Evolutionary conservation across 2,329 filamentous ascomycete genomes (phyloP).

Genomic region (Aspergillus amoenus): DNA sequence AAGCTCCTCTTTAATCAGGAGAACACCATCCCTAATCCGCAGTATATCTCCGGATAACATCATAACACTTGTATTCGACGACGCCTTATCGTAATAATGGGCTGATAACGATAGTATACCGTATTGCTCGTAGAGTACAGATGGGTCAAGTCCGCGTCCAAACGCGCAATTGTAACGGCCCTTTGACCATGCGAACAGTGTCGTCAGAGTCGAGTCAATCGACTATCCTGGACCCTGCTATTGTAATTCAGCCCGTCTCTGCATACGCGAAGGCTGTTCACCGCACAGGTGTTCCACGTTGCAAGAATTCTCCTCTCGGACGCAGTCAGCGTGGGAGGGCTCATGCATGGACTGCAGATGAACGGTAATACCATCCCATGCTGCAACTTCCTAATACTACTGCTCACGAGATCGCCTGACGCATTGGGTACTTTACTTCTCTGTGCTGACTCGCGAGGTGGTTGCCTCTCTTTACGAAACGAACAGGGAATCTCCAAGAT

Average conservation of each 20-base stretch:
- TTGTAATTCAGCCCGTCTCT: neutral
- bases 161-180: too few relatives aligned
- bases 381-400: neutral
- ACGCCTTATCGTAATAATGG: too few relatives aligned
- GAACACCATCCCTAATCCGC: neutral
- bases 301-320: constrained; percentile 8
- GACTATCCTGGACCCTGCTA: neutral
- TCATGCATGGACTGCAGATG: neutral
- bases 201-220: neutral
- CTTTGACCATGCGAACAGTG: neutral
- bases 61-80: too few relatives aligned
- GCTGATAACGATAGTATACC: too few relatives aligned
- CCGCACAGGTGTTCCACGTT: constrained; percentile 11
- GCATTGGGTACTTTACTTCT: neutral
- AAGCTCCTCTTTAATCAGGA: constrained; percentile 4
- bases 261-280: neutral
- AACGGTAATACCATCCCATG: constrained; percentile 9
- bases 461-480: neutral
- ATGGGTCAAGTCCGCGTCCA: too few relatives aligned
- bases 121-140: too few relatives aligned
- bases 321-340: constrained; percentile 2
- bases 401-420: neutral
- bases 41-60: too few relatives aligned
- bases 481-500: constrained; percentile 10
- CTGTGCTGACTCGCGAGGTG: neutral